Conservation (phyloP, 495 filamentous ascomycete species). For the Penicillium goetzii region DNA sequence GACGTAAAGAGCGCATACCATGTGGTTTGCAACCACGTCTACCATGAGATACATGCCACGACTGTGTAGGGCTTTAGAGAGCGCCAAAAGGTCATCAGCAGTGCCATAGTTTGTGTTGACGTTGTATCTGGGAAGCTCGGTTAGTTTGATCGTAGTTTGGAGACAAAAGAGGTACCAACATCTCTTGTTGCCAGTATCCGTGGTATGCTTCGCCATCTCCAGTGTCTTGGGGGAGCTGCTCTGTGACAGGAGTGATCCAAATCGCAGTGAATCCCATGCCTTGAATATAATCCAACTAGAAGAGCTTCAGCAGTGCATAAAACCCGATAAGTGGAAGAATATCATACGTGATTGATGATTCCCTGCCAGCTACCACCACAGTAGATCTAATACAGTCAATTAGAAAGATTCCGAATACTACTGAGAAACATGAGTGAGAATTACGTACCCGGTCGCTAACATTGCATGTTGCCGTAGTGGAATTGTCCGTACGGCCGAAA, state of each 20-base stretch:
- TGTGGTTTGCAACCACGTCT: constrained; percentile 81
- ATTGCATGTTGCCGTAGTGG: constrained; percentile 59
- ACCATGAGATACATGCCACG: constrained; percentile 77
- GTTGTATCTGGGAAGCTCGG: constrained; percentile 40
- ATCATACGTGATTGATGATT: constrained; percentile 64
- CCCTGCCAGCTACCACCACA: constrained; percentile 79
- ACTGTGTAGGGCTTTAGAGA: constrained; percentile 61
- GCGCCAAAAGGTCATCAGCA: constrained; percentile 60
- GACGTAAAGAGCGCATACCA: constrained; percentile 51
- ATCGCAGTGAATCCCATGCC: constrained; percentile 80
- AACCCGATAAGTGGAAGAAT: background rate
- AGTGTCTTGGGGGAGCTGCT: constrained; percentile 57
- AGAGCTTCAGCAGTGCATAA: background rate
- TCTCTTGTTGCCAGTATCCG: constrained; percentile 76
- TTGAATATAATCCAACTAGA: constrained; percentile 58
- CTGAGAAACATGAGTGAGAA: background rate
- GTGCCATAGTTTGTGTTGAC: constrained; percentile 70
- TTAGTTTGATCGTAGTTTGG: background rate
- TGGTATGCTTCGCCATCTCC: constrained; percentile 65
- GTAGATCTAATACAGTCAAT: constrained; percentile 46
- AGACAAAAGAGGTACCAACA: constrained; percentile 32
- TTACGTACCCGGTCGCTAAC: constrained; percentile 40
- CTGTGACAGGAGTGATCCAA: constrained; percentile 80
- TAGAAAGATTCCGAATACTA: background rate
- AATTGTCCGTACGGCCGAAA: constrained; percentile 69